Conservation (phyloP, 768 basidiomycete genomes). For the Lyophyllum semitale region DNA sequence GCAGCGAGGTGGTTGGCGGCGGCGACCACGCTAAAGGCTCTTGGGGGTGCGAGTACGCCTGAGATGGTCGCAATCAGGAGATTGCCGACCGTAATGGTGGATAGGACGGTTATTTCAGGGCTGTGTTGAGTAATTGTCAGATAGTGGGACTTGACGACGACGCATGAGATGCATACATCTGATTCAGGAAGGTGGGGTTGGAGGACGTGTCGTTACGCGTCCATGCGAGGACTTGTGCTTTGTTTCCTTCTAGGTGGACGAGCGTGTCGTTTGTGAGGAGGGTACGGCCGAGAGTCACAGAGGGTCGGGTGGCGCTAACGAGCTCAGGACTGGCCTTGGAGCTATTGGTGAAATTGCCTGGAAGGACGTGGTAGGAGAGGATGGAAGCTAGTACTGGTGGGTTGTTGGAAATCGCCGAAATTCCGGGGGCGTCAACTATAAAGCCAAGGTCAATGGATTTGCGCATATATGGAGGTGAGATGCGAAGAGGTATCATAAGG, state of each 20-base stretch:
- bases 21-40: conserved; percentile 43
- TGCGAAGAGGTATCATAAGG: not conserved
- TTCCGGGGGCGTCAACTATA: conserved; percentile 14
- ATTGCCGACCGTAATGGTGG: conserved; percentile 39
- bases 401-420: conserved; percentile 1
- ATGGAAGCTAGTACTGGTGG: conserved; percentile 9
- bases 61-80: conserved; percentile 48
- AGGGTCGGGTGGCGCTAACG: conserved; percentile 47
- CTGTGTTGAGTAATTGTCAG: conserved; percentile 2
- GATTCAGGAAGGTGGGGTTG: conserved; percentile 48
- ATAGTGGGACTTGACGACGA: not conserved
- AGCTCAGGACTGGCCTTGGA: conserved; percentile 23
- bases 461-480: not conserved
- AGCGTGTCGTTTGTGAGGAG: conserved; percentile 50
- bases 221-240: conserved; percentile 58
- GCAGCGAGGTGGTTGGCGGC: conserved; percentile 42
- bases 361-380: conserved; percentile 22
- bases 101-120: conserved; percentile 29
- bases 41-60: conserved; percentile 56
- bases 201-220: conserved; percentile 27
- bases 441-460: not conserved
- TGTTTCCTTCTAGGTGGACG: conserved; percentile 58
- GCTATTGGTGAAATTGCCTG: conserved; percentile 17
- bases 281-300: conserved; percentile 64
- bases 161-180: conserved; percentile 34